These are phyloP conservation scores for Stephania yunnanensis DNA, from an alignment of 164 flowering plant genomes.

Conservation along the genomic window DNA sequence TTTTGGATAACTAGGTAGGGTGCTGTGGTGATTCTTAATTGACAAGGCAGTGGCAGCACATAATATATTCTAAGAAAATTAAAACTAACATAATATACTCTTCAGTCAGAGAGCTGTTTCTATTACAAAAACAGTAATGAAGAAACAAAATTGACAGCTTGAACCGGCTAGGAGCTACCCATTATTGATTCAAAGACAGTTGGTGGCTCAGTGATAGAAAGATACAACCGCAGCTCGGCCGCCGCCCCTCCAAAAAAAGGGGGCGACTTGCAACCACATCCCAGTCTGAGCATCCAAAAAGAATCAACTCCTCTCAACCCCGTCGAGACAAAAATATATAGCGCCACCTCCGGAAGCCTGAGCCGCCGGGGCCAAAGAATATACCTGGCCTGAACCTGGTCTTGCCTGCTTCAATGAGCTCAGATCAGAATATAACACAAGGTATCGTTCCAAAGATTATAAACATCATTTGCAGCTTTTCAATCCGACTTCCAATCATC, in stretches of 20 bases:
- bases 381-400: slow-evolving; percentile 11
- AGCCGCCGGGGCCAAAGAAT: slow-evolving; percentile 12
- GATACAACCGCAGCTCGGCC: neutral
- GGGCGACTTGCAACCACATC: slow-evolving; percentile 7
- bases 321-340: neutral
- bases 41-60: neutral
- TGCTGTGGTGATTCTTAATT: neutral
- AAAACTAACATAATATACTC: neutral
- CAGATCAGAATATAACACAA: neutral
- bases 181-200: neutral
- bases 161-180: neutral
- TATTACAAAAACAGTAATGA: neutral
- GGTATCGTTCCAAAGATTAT: neutral
- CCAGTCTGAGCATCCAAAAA: slow-evolving; percentile 14
- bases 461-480: slow-evolving; percentile 47
- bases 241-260: neutral
- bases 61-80: neutral
- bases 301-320: slow-evolving; percentile 9
- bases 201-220: neutral
- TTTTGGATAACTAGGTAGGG: no score
- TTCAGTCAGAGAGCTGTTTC: neutral
- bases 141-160: neutral
- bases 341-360: neutral
- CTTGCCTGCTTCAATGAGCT: slow-evolving; percentile 4
- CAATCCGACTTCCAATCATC: slow-evolving; percentile 35